phyloP scores from a whole-genome alignment of 1,284 basidiomycete genomes.

The Neonothopanus nambi region DNA sequence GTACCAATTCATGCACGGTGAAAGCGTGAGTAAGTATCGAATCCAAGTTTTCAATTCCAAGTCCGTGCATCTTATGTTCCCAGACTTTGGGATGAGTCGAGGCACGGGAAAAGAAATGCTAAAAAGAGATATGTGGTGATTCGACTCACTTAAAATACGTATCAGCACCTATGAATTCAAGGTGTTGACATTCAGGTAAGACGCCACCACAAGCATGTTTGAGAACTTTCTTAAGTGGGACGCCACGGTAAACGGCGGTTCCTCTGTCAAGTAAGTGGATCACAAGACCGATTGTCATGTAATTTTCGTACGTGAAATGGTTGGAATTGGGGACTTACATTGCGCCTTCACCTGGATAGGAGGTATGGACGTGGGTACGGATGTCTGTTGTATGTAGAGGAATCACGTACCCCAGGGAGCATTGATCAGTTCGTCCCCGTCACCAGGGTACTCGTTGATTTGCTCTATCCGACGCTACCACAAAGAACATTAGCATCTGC shows the following conservation, averaged over 20 bases:
- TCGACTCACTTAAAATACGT: conserved; percentile 56
- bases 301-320: background rate
- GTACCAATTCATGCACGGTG: background rate
- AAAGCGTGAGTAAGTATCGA: background rate
- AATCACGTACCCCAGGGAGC: conserved; percentile 44
- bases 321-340: conserved; percentile 37
- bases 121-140: background rate
- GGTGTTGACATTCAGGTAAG: conserved; percentile 46
- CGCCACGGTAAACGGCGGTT: conserved; percentile 48
- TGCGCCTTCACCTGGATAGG: conserved; percentile 45
- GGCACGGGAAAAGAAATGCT: background rate
- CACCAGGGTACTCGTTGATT: conserved; percentile 54
- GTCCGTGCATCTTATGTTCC: background rate
- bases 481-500: background rate
- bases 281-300: too few species aligned
- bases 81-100: too few species aligned
- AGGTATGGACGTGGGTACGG: background rate
- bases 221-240: conserved; percentile 53
- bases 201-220: conserved; percentile 54
- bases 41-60: background rate
- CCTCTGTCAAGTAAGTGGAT: conserved; percentile 28
- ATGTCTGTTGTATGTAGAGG: background rate
- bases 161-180: conserved; percentile 59
- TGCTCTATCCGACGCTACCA: conserved; percentile 49
- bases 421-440: conserved; percentile 57